These are phyloP conservation scores for Williopsis jadinii DNA, from an alignment of 1,139 yeast species.

Conservation along the genomic window DNA sequence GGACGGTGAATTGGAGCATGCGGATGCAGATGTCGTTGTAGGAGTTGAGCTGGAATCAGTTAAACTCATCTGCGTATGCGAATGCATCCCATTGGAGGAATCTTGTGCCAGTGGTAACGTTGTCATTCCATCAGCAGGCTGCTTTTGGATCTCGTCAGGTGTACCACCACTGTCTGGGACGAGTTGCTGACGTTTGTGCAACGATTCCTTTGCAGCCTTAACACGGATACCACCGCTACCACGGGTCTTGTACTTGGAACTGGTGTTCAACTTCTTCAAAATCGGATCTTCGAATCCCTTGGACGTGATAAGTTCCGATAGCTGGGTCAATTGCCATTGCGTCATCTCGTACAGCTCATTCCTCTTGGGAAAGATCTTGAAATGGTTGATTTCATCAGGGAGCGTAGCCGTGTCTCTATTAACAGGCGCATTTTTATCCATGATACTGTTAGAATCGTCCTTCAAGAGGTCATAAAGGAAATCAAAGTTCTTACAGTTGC, in stretches of 20 bases:
- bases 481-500: conserved; percentile 31
- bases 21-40: conserved; percentile 1
- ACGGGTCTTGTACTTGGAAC: conserved; percentile 2
- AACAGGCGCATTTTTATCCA: conserved; percentile 18
- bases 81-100: neutral
- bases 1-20: conserved; percentile 5
- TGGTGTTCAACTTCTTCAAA: conserved; percentile 7
- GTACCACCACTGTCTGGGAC: neutral
- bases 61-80: neutral
- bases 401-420: conserved; percentile 11
- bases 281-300: conserved; percentile 13
- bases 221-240: neutral
- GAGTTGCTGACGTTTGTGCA: neutral
- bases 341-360: conserved; percentile 15
- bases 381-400: conserved; percentile 14
- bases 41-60: neutral
- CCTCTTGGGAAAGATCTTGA: conserved; percentile 11
- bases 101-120: too few relatives aligned
- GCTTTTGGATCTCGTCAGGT: neutral
- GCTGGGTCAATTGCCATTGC: conserved; percentile 7
- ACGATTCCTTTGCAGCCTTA: neutral
- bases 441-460: conserved; percentile 24
- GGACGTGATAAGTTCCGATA: conserved; percentile 9
- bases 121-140: too few relatives aligned
- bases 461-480: conserved; percentile 24